Evolutionary conservation across 2,329 filamentous ascomycete species (phyloP), one percentile per base, ranked within the genome.

Genomic region (Aspergillus arachidicola): DNA sequence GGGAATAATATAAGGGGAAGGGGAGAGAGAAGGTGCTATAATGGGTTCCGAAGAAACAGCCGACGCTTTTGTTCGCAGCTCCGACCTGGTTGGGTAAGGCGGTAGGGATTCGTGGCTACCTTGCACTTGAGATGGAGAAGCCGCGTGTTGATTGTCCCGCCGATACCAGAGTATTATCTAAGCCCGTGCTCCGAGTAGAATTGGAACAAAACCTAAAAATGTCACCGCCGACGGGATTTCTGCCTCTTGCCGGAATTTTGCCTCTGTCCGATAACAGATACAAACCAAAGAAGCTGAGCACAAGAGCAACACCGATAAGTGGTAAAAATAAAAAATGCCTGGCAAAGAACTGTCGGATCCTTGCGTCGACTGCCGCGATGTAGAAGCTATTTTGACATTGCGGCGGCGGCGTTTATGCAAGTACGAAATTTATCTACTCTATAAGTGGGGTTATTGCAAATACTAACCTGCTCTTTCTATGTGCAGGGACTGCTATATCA

Each of bases 401-500:
- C 85, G 89, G 63, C 79, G 80, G 21, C 86, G 89, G 69, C 82
- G 82, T 32, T 81, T 90, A 19, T 91, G 89, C 82, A 80, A 80
- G 85, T 87, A 75, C 69, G 46, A 63, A 50, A 26, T 48, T 57
- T 51, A 41, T 41, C 38, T 55, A 43, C 16, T 38, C 26, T 53
- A 36, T 28, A 53, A 54, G 58, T 53, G 58, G 46, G 32, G 26
- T 58, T 53, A 19, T 28, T 41, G 34, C 51, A 48, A 38, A 48
- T 56, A 64, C 64, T 71, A 63, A 71, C 53, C 19, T 57, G 30
- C 23, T 63, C 16, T 43, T 34, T 41, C 68, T 32, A 3, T 7
- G 36, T 53, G 16, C 56, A 92, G 90, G 61, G 79, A 84, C 66
- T 98, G 95, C 80, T 97, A 94, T 79, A 81, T 85, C 62, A 85